Base-by-base conservation (phyloP, 768 basidiomycete genomes). In the Leccinum fibrillosum region DNA sequence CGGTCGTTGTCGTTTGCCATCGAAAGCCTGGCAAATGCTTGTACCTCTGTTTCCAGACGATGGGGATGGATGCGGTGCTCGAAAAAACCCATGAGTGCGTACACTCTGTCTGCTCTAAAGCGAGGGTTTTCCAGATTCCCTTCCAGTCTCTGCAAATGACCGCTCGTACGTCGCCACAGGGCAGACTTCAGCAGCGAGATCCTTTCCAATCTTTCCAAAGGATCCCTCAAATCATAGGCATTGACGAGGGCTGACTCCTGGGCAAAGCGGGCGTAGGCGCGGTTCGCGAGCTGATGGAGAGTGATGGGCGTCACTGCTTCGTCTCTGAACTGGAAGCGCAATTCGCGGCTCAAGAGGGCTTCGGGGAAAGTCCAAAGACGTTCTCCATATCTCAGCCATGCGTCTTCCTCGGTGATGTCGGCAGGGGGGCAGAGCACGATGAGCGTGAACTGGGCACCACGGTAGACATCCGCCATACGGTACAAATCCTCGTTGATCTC, bases 61-160 rank as follows among this genome's bases (percentile, higher is more conserved):
- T 66, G 42, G 11, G 63, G 69, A 11, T 48, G 26, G 30, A 70
- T 69, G 1, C 61, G 70, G 51, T 68, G 67, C 32, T 62, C 57
- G 21, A 72, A 69, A 47, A 72, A 68, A 3, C 62, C 62, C 70
- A 67, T 67, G 1, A 72, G 60, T 10, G 67, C 59, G 9, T 67
- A 69, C 32, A 71, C 67, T 25, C 56, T 69, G 25, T 68, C 69
- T 42, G 63, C 60, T 44, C 42, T 49, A 49, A 58, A 62, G 50
- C 23, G 8, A 8, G 4, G 25, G 13, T 25, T 34, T 1, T n/a
- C 44, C 32, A 25, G 44, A 5, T 28, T n/a, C 15, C 6, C 15
- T 30, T 6, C 35, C 15, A 58, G 47, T 12, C 2, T 26, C 23
- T 54, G 21, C 1, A 55, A 15, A 6, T 4, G 17, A 1, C 44